A percentile compares a stretch with the other conserved stretches of the same genome.
Conservation (phyloP, 1,284 basidiomycete genomes). For the Ganoderma meredithae region DNA sequence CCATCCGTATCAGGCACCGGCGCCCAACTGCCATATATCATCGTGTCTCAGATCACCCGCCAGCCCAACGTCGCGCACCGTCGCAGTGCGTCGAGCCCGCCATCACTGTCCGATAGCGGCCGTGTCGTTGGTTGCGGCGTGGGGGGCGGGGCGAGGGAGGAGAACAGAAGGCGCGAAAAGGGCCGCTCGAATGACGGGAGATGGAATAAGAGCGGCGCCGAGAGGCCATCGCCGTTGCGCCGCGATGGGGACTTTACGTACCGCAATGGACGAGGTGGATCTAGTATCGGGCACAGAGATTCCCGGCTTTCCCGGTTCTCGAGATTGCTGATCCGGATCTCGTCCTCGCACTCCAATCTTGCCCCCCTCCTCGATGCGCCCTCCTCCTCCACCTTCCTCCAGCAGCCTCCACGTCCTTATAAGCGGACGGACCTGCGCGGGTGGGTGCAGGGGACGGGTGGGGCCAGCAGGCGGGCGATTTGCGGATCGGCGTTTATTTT, state of each 20-base stretch:
- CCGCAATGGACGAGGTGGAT: conserved; percentile 32
- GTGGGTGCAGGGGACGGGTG: conserved; percentile 8
- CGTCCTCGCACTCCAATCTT: conserved; percentile 29
- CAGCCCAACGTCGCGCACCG: conserved; percentile 2
- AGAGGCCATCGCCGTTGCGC: conserved; percentile 41
- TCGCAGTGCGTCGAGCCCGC: conserved; percentile 16
- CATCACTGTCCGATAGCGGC: not conserved
- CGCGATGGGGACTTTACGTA: conserved; percentile 40
- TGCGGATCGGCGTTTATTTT: conserved; percentile 31
- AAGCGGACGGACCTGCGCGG: conserved; percentile 1
- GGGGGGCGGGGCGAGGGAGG: conserved; percentile 1
- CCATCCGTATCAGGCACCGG: conserved; percentile 31
- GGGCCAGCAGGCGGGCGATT: conserved; percentile 13
- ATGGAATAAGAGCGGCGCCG: conserved; percentile 36
- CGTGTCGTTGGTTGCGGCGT: not conserved
- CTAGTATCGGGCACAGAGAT: conserved; percentile 42
- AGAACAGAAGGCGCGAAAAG: conserved; percentile 6
- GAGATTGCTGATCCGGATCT: conserved; percentile 43
- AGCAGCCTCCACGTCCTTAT: not conserved
- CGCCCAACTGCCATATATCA: conserved; percentile 32
- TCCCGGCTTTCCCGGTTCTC: conserved; percentile 40
- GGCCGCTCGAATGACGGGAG: conserved; percentile 26
- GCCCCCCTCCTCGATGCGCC: conserved; percentile 20
- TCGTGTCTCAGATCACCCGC: conserved; percentile 23
- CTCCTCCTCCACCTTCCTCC: conserved; percentile 10